Base-by-base conservation (phyloP, 768 basidiomycete species). In the Termitomyces sp. region DNA sequence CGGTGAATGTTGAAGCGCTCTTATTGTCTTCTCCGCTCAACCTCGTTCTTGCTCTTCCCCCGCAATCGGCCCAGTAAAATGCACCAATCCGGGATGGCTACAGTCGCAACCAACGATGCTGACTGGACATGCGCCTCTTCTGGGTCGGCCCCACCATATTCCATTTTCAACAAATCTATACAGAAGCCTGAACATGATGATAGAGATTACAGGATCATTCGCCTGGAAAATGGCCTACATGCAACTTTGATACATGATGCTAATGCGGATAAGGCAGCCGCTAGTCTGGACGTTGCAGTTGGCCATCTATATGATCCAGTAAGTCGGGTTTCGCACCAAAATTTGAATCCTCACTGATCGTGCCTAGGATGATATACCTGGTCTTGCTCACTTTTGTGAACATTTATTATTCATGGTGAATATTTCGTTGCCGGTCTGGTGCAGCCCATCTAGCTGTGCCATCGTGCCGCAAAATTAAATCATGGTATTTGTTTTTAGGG, bases 271-370 rank as follows among this genome's bases (percentile, higher is more conserved):
- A 97, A 95, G 72, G 90, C 93, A 11, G 92, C 94, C 0, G 97
- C 96, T 2, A 91, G 92, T 66, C 78, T 99, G 65, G 91, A 96
- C 71, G 94, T 98, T 51, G 87, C 88, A 37, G 94, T 98, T 2
- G 97, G 97, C 4, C 95, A 98, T 71, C 71, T 99, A 53, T 84
- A 81, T 44, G 97, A 99, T 71, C 97, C 97, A 15, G 92, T 92
- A 67, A 70, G 87, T 37, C 30, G 2, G 7, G 26, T 76, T n/a
- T 11, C 35, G 15, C 23, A 46, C 33, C 33, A 53, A 33, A 53
- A 21, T 40, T 35, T 14, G 33, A 15, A n/a, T 26, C 43, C 26
- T 17, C 9, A 40, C 19, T 7, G 14, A 55, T 15, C 37, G 19
- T 15, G 12, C 21, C 26, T 64, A 91, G 85, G 85, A 81, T 67